phyloP scores from a whole-genome alignment of 1,284 basidiomycete species.

The Exobasidium cylindrosporum region DNA sequence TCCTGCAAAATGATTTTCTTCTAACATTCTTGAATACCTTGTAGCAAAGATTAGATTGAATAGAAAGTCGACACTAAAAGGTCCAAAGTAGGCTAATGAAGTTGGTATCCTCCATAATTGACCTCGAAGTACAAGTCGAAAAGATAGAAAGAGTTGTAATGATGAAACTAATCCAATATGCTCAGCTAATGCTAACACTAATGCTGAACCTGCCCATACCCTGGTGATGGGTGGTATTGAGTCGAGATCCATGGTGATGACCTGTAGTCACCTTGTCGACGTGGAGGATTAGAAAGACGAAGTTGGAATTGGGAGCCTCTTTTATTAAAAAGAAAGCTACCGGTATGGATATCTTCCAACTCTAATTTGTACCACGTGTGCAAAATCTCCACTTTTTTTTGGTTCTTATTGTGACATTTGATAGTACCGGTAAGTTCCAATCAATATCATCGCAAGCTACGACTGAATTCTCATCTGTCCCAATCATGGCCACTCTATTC shows the following conservation, averaged over 20 bases:
- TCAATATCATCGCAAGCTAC: too few relatives aligned
- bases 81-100: constrained; percentile 93
- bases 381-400: too few relatives aligned
- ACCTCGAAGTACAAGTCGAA: constrained; percentile 34
- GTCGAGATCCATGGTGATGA: constrained; percentile 44
- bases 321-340: too few relatives aligned
- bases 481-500: too few relatives aligned
- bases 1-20: constrained; percentile 91
- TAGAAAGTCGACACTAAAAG: constrained; percentile 85
- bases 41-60: constrained; percentile 99
- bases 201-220: constrained; percentile 34
- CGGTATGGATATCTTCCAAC: too few relatives aligned
- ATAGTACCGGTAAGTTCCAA: too few relatives aligned
- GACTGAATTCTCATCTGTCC: too few relatives aligned
- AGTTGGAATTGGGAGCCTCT: too few relatives aligned
- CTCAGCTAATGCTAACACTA: constrained; percentile 36
- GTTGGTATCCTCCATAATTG: constrained; percentile 85
- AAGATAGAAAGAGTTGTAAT: constrained; percentile 49
- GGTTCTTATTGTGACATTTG: too few relatives aligned
- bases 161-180: constrained; percentile 39
- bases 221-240: constrained; percentile 47
- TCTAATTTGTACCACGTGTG: too few relatives aligned
- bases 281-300: too few relatives aligned
- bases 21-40: constrained; percentile 91
- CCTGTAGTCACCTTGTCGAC: too few relatives aligned